Base-by-base conservation (phyloP, 495 filamentous ascomycete genomes). In the Aspergillus kassunensis region DNA sequence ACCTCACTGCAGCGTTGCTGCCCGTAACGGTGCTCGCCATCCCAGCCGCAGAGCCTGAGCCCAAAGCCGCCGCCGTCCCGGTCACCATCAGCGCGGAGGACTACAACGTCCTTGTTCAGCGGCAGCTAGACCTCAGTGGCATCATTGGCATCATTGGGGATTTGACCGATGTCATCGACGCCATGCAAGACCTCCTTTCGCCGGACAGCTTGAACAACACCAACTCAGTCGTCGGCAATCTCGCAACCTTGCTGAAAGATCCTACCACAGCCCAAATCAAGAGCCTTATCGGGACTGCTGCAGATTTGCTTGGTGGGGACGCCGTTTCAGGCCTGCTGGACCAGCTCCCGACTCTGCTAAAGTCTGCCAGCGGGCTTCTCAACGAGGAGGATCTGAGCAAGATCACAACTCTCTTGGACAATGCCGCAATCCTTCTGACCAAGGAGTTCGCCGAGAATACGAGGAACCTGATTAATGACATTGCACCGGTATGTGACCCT, bases 151-250 rank as follows among this genome's bases (percentile, higher is more conserved):
- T 55, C 16, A 34, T 55, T 2, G 53, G 40, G 7, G 53, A 55
- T 21, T 27, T 55, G 37, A 50, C 45, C 1, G 23, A 55, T 6
- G 42, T 46, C 5, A 9, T 55, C 18, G 35, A 25, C 8, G 29
- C 53, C 13, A 49, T 55, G 9, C 44, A 50, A 44, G 39, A 50
- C 6, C 45, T 55, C 11, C 35, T 50, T n/a, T 55, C 53, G 20
- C 13, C 39, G 13, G 45, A 55, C 12, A 55, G 53, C 53, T 48
- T 55, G 53, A 44, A 55, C 30, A 55, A 50, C 39, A 55, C 50
- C 30, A 49, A 55, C 37, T 10, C 20, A 1, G 5, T 55, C 18
- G 29, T 55, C 20, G 50, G 45, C 27, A 24, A 44, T 9, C 11
- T 18, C 19, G 16, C 53, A 5, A n/a, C 1, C n/a, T 27, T 55